Evolutionary conservation across 2,329 filamentous ascomycete species (phyloP).

Genomic region (Didymella sp.): DNA sequence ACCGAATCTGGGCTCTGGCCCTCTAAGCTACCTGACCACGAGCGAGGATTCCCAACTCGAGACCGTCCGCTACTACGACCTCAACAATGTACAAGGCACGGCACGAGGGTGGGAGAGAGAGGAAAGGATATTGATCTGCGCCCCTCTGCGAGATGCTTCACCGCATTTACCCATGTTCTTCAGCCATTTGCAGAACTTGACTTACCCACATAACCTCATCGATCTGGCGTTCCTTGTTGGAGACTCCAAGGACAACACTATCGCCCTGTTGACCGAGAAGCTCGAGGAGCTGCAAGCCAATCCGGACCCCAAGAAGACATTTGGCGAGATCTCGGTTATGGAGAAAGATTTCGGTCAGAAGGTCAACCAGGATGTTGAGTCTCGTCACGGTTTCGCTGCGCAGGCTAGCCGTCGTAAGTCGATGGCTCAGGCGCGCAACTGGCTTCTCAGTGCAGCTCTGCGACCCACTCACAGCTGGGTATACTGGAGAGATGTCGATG

Average conservation of each 20-base stretch:
- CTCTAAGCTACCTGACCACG: conserved; percentile 73
- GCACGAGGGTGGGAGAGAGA: conserved; percentile 94
- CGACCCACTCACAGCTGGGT: conserved; percentile 98
- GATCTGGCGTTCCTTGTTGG: conserved; percentile 97
- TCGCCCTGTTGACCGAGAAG: conserved; percentile 75
- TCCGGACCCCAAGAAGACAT: conserved; percentile 79
- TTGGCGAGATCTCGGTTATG: conserved; percentile 95
- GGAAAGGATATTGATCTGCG: conserved; percentile 93
- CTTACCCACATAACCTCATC: conserved; percentile 95
- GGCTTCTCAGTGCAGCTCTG: conserved; percentile 90
- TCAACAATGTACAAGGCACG: conserved; percentile 88
- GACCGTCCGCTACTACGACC: conserved; percentile 95
- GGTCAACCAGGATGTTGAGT: conserved; percentile 97
- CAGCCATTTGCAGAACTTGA: conserved; percentile 93
- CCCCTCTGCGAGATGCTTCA: conserved; percentile 90
- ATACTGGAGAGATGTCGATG: conserved; percentile 98
- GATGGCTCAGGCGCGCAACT: conserved; percentile 98
- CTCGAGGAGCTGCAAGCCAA: conserved; percentile 82
- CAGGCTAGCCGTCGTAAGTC: conserved; percentile 92
- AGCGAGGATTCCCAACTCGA: conserved; percentile 80
- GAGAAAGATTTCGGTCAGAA: conserved; percentile 99
- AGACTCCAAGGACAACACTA: conserved; percentile 92
- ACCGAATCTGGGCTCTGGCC: conserved; percentile 65
- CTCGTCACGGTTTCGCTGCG: conserved; percentile 94
- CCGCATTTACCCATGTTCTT: conserved; percentile 98